Conservation (phyloP, 179 eudicot species). For the Silene noctiflora region DNA sequence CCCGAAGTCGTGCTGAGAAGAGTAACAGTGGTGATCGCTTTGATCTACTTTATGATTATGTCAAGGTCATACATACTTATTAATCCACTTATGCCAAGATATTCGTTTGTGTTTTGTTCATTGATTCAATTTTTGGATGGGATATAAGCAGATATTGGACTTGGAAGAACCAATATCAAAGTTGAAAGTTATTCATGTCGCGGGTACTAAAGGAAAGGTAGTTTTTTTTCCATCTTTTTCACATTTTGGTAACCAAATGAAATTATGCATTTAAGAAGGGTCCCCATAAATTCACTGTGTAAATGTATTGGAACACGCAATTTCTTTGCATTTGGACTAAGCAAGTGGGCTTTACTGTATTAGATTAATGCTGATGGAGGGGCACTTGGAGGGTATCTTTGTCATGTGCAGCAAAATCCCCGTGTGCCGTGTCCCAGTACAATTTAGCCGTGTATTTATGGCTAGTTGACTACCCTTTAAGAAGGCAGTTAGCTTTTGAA, state of each 20-base stretch:
- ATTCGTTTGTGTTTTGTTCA: background rate
- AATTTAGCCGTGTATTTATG: too few species aligned
- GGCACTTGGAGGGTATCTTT: too few species aligned
- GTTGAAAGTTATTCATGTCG: constrained; percentile 93
- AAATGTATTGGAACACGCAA: too few species aligned
- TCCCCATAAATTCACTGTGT: too few species aligned
- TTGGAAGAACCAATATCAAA: constrained; percentile 74
- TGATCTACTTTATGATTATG: constrained; percentile 68
- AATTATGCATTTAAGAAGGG: background rate
- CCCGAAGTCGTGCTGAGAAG: constrained; percentile 82
- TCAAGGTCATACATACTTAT: constrained; percentile 46
- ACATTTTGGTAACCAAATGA: background rate
- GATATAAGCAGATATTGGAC: constrained; percentile 63
- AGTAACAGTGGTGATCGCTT: constrained; percentile 71
- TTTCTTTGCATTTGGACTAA: too few species aligned
- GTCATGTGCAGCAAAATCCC: too few species aligned
- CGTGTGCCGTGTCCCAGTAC: too few species aligned
- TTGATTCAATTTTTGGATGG: background rate
- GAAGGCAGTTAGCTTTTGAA: background rate
- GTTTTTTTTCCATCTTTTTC: background rate
- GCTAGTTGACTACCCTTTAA: background rate
- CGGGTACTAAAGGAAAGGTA: constrained; percentile 99
- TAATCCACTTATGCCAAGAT: background rate
- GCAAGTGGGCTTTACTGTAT: too few species aligned
- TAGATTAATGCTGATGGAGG: too few species aligned